Percentiles rank a stretch among this genome's conserved stretches.
These are phyloP conservation scores for Botryotinia convoluta DNA, from an alignment of 2,329 filamentous ascomycete genomes.

Conservation along the genomic window DNA sequence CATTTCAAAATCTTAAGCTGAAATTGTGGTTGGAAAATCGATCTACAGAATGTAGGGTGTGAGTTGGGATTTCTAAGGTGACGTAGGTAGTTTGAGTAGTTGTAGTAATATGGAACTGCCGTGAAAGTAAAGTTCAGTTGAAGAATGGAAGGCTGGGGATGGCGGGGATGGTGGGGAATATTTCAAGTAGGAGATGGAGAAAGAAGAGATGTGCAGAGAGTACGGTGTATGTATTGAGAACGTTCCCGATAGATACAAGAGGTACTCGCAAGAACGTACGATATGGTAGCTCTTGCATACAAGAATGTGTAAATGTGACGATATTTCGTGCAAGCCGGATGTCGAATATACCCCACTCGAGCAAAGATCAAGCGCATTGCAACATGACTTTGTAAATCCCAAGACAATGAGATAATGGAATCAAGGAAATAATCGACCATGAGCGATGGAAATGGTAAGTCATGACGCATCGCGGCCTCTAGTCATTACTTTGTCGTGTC, in stretches of 20 bases:
- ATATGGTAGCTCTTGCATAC: not conserved
- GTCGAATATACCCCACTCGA: not conserved
- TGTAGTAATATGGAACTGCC: not conserved
- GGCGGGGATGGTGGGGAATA: not conserved
- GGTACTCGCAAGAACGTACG: not conserved
- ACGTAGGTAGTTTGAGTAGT: not conserved
- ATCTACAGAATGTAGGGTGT: not conserved
- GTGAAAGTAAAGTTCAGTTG: not conserved
- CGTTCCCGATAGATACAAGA: not conserved
- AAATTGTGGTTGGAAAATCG: not conserved
- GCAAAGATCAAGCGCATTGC: not conserved
- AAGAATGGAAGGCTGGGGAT: not conserved
- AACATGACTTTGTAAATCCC: not conserved
- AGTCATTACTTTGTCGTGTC: not conserved
- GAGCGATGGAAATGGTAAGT: not conserved
- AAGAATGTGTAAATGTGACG: not conserved
- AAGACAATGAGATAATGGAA: not conserved
- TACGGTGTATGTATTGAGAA: not conserved
- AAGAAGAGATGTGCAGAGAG: not conserved
- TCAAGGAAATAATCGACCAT: not conserved
- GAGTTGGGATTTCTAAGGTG: not conserved
- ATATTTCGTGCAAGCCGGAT: not conserved
- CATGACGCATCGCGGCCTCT: not conserved
- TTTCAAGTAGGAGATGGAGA: not conserved
- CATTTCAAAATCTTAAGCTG: accelerated